Conservation (phyloP, 2,329 filamentous ascomycete species). For the Cadophora gregata region DNA sequence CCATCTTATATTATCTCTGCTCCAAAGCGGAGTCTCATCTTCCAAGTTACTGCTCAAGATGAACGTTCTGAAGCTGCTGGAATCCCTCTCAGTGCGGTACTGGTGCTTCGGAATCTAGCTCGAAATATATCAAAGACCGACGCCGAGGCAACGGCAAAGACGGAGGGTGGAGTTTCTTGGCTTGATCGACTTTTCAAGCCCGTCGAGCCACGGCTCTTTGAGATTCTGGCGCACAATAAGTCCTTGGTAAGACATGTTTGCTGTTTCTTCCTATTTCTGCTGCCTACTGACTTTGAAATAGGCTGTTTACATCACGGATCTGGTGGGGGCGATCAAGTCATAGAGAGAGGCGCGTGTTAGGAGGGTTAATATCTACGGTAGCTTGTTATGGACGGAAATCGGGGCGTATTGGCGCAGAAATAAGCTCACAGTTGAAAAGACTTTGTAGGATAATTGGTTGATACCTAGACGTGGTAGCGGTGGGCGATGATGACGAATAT, state of each 20-base stretch:
- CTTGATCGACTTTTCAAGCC: constrained; percentile 72
- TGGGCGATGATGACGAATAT: not conserved
- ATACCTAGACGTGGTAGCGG: constrained; percentile 5
- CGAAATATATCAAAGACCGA: constrained; percentile 68
- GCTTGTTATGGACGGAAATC: not conserved
- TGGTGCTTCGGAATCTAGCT: constrained; percentile 81
- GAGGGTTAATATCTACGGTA: not conserved
- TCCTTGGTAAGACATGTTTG: constrained; percentile 55
- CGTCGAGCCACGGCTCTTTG: constrained; percentile 67
- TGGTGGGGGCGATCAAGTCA: constrained; percentile 29
- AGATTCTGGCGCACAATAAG: constrained; percentile 73
- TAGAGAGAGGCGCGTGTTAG: constrained; percentile 15
- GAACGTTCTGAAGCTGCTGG: constrained; percentile 70
- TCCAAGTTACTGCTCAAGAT: constrained; percentile 63
- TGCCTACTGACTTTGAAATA: constrained; percentile 4
- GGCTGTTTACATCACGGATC: constrained; percentile 29
- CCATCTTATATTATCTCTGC: constrained; percentile 47
- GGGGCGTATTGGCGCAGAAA: constrained; percentile 5
- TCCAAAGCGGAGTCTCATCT: constrained; percentile 59
- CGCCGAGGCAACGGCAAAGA: constrained; percentile 57
- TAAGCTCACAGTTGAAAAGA: not conserved
- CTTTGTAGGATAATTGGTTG: constrained; percentile 11
- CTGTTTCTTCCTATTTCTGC: not conserved
- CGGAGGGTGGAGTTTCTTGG: constrained; percentile 62
- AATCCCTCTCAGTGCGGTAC: constrained; percentile 77